Evolutionary conservation across 495 filamentous ascomycete genomes (phyloP), one percentile per base, ranked within the genome.

Genomic region (Amorphotheca resinae): DNA sequence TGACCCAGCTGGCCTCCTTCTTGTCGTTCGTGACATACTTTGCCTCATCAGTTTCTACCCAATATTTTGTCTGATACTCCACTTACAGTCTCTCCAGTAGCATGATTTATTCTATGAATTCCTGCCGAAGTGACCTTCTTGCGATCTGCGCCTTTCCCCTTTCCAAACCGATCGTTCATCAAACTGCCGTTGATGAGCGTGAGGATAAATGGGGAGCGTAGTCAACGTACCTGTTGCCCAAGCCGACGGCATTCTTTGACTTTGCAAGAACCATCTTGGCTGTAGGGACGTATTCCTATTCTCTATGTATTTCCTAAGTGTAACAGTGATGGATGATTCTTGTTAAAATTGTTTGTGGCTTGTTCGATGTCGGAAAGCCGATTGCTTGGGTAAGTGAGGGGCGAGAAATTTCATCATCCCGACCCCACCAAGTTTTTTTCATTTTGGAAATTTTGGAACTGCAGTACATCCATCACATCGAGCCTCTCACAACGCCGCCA

Each of bases 221-320:
- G 2, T 14, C n/a, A 14, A 17, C 25, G 18, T 35, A 54, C 51
- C 74, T 79, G 66, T 83, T 81, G 53, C 91, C 91, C 58, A 98
- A 81, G 58, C 91, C 91, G 53, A 95, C 86, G 49, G 76, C 67
- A 63, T 84, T 94, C 64, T 95, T 95, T 40, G 86, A 94, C 66
- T 99, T 96, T 64, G 93, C 73, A 44, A 93, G 70, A 57, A 84
- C 83, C 93, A 99, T 99, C 42, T 51, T 77, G 60, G 42, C 52
- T 11, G 31, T 16, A 12, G 18, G 6, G 14, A 22, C n/a, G n/a
- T n/a, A n/a, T 32, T 32, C 28, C 28, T 14, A 14, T n/a, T n/a
- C n/a, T n/a, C n/a, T n/a, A n/a, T n/a, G n/a, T n/a, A n/a, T n/a
- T n/a, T n/a, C n/a, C n/a, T n/a, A n/a, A n/a, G n/a, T n/a, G n/a